These are phyloP conservation scores for Aspergillus fructus DNA, from an alignment of 2,329 filamentous ascomycete species.

Conservation along the genomic window DNA sequence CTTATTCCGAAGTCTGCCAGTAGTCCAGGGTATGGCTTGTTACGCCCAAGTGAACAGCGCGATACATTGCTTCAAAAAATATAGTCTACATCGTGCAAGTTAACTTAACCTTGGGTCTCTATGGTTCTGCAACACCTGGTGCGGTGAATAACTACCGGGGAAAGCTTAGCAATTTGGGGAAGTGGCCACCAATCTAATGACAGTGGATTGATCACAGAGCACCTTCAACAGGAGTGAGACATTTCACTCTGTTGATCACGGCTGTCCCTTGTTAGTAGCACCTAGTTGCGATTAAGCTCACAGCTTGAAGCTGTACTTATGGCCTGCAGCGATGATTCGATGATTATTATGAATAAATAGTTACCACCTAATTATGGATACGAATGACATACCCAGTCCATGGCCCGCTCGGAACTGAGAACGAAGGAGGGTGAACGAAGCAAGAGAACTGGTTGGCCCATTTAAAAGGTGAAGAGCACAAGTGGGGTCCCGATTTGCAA, in stretches of 20 bases:
- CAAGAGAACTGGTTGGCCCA: slow-evolving; percentile 2
- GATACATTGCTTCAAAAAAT: background rate
- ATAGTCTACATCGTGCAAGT: too few relatives aligned
- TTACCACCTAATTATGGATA: background rate
- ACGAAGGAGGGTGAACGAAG: slow-evolving; percentile 1
- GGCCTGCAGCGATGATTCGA: too few relatives aligned
- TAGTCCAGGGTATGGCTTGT: background rate
- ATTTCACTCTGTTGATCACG: background rate
- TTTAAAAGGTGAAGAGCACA: background rate
- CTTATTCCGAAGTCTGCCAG: slow-evolving; percentile 1
- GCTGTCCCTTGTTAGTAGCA: too few relatives aligned
- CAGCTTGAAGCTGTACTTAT: background rate
- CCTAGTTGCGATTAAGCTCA: background rate
- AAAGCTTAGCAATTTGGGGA: too few relatives aligned
- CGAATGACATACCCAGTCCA: background rate
- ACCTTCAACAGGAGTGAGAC: too few relatives aligned
- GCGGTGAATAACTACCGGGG: too few relatives aligned
- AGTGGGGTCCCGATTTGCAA: slow-evolving; percentile 10
- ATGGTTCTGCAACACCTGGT: too few relatives aligned
- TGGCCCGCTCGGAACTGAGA: background rate
- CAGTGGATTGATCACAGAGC: too few relatives aligned
- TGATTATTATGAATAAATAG: background rate
- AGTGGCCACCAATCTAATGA: background rate
- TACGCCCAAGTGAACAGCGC: too few relatives aligned
- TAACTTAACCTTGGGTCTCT: too few relatives aligned